These are phyloP conservation scores for Pseudocercospora fuligena DNA, from an alignment of 2,329 filamentous ascomycete species.

Conservation along the genomic window DNA sequence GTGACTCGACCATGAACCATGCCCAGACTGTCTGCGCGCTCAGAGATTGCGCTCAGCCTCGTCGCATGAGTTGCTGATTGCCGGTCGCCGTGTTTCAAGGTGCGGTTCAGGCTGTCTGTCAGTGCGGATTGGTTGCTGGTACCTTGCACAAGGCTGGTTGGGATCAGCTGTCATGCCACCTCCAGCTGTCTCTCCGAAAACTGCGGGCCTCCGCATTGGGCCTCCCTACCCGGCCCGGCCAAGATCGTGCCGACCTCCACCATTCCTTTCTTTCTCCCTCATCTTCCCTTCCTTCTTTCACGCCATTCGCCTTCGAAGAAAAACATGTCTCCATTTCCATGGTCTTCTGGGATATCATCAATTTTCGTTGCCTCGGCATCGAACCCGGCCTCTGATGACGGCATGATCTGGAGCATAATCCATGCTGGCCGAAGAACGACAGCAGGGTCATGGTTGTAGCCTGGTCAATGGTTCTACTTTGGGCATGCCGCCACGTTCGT, in stretches of 20 bases:
- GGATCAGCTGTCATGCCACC: constrained; percentile 2
- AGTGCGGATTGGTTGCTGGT: not conserved
- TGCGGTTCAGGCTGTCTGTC: not conserved
- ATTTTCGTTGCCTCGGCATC: not conserved
- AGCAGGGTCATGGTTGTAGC: constrained; percentile 3
- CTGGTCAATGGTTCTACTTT: constrained; percentile 2
- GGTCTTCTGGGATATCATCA: not conserved
- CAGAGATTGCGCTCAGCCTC: constrained; percentile 9
- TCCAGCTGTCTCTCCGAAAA: not conserved
- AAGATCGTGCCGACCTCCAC: not conserved
- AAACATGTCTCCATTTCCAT: not conserved
- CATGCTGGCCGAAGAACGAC: not conserved
- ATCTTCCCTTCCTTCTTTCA: not conserved
- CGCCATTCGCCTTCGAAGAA: not conserved
- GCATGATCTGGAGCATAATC: not conserved
- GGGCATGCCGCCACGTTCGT: not conserved
- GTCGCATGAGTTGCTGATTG: not conserved
- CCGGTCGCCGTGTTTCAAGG: constrained; percentile 1
- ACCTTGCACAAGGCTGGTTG: constrained; percentile 5
- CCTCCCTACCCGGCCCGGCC: too few relatives aligned
- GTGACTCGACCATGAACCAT: not conserved
- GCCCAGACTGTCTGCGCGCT: not conserved
- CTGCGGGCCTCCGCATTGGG: not conserved
- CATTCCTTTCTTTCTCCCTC: not conserved
- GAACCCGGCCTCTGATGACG: not conserved